phyloP scores from a whole-genome alignment of 208 protist genomes.

The Acanthamoeba healyi region DNA sequence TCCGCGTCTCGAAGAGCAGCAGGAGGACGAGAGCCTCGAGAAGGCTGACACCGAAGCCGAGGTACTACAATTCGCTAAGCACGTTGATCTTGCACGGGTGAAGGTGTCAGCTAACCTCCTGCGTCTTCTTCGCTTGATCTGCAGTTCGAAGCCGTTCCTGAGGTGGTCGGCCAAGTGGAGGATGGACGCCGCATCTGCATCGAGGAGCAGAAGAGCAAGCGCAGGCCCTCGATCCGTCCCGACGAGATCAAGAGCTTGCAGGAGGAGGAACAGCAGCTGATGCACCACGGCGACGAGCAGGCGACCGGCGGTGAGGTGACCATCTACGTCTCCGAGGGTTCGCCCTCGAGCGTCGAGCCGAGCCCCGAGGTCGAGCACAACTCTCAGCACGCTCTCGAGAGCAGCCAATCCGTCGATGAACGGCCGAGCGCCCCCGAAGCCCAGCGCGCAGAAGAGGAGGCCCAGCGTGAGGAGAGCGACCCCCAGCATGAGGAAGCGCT shows the following conservation, averaged over 20 bases:
- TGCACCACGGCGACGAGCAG: neutral
- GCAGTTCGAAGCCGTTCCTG: constrained; percentile 3
- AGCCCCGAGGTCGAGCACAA: neutral
- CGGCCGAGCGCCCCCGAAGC: neutral
- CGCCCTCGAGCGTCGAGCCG: neutral
- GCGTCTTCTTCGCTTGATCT: neutral
- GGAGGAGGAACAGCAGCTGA: constrained; percentile 10
- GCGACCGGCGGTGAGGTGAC: constrained; percentile 16
- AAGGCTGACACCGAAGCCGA: constrained; percentile 11
- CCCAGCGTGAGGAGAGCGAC: neutral
- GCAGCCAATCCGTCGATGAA: neutral
- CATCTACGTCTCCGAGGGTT: constrained; percentile 6
- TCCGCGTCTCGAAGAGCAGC: neutral
- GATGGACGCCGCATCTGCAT: neutral
- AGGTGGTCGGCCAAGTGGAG: neutral
- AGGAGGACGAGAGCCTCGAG: neutral
- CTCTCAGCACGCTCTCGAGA: neutral
- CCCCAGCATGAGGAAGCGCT: neutral
- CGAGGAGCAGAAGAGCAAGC: constrained; percentile 4
- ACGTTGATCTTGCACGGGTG: no score
- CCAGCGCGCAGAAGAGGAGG: neutral
- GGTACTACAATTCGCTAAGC: no score
- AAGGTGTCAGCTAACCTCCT: neutral
- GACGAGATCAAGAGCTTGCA: constrained; percentile 38
- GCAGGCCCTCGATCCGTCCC: constrained; percentile 32